phyloP scores from a whole-genome alignment of 2,329 filamentous ascomycete genomes.

The Fusarium mundagurra region DNA sequence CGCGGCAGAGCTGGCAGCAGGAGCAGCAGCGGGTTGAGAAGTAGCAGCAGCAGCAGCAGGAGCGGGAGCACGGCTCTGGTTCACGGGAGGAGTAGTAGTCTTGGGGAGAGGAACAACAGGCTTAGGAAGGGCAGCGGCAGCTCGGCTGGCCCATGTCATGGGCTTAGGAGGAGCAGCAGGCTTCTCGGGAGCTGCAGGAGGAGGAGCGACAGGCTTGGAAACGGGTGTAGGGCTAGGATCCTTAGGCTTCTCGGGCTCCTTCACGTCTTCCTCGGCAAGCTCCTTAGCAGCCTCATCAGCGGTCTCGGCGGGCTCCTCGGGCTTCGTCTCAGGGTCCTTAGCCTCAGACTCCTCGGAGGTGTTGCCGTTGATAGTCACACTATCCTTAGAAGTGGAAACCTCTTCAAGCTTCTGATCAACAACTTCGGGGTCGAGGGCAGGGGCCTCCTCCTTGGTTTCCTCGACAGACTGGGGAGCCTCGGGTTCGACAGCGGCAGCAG shows the following conservation, averaged over 20 bases:
- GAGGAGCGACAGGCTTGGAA: conserved; percentile 42
- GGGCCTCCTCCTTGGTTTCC: conserved; percentile 43
- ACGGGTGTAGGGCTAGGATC: conserved; percentile 67
- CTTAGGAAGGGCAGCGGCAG: conserved; percentile 66
- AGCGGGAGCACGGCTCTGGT: conserved; percentile 63
- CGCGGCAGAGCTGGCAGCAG: conserved; percentile 49
- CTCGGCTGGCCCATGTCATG: conserved; percentile 79
- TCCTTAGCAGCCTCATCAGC: conserved; percentile 63
- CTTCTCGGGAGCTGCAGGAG: conserved; percentile 54
- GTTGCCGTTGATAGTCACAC: conserved; percentile 47
- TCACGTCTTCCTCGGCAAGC: conserved; percentile 63
- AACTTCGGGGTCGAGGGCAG: conserved; percentile 57
- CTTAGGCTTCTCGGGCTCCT: conserved; percentile 73
- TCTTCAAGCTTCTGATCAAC: conserved; percentile 84
- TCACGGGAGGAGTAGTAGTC: conserved; percentile 62
- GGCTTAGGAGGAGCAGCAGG: conserved; percentile 64
- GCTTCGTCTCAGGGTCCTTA: conserved; percentile 53
- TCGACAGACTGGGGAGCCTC: conserved; percentile 44
- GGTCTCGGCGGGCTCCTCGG: conserved; percentile 50
- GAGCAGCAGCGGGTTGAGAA: conserved; percentile 50
- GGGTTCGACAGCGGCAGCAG: conserved; percentile 47
- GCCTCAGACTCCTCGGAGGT: conserved; percentile 48
- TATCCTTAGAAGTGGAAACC: conserved; percentile 52
- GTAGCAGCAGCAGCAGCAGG: conserved; percentile 51
- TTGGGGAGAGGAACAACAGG: conserved; percentile 67